Evolutionary conservation across 768 basidiomycete species (phyloP), one percentile per base, ranked within the genome.

Genomic region (Basidioascus undulatus): DNA sequence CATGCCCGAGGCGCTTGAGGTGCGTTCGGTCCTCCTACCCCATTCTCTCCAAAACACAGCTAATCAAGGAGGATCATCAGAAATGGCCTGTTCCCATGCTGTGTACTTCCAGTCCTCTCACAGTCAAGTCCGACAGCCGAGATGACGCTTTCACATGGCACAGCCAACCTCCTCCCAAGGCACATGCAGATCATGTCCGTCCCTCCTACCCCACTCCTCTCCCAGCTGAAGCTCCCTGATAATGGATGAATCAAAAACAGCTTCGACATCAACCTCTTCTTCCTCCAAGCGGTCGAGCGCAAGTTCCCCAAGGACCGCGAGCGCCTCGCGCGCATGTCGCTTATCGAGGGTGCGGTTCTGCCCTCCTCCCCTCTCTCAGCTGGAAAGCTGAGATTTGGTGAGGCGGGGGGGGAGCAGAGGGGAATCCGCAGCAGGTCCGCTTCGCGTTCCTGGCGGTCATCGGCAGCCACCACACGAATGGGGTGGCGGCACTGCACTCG

Each of bases 401-500:
- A 16, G 6, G 44, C 79, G 86, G 89, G 71, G 78, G 81, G 13
- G 55, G n/a, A 16, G 6, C 44, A 80, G 86, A 89, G 71, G 78
- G 81, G 13, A 55, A 67, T 44, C 83, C 83, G 5, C 72, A 89
- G 58, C 71, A 81, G 52, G 68, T 92, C 46, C 68, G 82, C 47
- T 86, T 86, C 80, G 82, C 84, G 8, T 74, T 78, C 58, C 63
- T 98, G 20, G 92, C 92, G 15, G 76, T 76, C 56, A 76, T 94
- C 44, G 84, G 57, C 7, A 78, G 75, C 52, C 70, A 74, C 50
- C 79, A 74, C 55, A 78, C 86, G 52, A 98, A 98, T 51, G 89
- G 92, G 53, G 92, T 96, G 12, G 89, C 92, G 9, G 89, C 86
- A 70, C 65, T 96, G 21, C 92, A 96, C 64, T 79, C 75, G 44